Conservation (phyloP, 2,329 filamentous ascomycete species). For the Exserohilum rostratum region DNA sequence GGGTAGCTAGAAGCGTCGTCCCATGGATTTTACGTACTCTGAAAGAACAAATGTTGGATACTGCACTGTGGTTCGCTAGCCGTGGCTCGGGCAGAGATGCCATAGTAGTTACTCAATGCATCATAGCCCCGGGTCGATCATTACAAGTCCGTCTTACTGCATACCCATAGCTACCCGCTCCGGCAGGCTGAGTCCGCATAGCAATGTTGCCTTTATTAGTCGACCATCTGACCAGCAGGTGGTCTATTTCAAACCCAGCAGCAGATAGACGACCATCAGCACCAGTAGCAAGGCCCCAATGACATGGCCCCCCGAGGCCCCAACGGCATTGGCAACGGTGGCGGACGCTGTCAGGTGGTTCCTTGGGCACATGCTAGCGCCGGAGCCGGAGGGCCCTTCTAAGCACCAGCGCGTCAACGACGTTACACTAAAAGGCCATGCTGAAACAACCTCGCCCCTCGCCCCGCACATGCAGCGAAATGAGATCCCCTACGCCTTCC, state of each 20-base stretch:
- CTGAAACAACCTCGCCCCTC: conserved; percentile 14
- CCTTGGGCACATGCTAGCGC: conserved; percentile 10
- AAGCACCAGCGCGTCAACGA: conserved; percentile 12
- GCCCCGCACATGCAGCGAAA: conserved; percentile 9
- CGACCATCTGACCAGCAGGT: no score
- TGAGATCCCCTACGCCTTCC: conserved; percentile 7
- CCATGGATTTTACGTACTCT: background rate
- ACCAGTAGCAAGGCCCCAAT: background rate
- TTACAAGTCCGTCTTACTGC: conserved; percentile 5
- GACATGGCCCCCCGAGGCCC: background rate
- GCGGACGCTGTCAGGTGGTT: background rate
- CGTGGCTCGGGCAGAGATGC: no score
- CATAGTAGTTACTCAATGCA: background rate
- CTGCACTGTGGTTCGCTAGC: no score
- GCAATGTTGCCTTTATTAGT: no score
- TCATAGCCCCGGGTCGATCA: conserved; percentile 1
- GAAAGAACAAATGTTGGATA: background rate
- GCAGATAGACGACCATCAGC: background rate
- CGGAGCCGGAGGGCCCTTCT: conserved; percentile 7
- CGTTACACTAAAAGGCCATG: conserved; percentile 9
- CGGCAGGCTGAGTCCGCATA: no score
- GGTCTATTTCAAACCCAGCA: background rate
- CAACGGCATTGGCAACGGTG: background rate
- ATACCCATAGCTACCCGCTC: no score
- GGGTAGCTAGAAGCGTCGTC: background rate